Conservation (phyloP, 2,329 filamentous ascomycete genomes). For the Coleophoma eucalyptorum region DNA sequence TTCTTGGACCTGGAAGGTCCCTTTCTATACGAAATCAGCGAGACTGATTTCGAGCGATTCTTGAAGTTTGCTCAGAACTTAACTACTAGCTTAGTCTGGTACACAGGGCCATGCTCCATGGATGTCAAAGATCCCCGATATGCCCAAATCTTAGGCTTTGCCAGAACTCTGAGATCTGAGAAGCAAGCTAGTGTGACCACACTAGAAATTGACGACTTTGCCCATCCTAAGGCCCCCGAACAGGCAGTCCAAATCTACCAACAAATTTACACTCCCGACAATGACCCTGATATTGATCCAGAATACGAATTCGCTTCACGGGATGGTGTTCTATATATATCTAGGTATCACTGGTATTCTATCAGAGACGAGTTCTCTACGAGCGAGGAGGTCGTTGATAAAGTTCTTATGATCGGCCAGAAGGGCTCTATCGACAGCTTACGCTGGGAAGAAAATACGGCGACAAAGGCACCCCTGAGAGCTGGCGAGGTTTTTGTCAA, state of each 20-base stretch:
- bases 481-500: slow-evolving; percentile 9
- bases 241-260: too few species aligned
- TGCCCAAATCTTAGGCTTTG: slow-evolving; percentile 13
- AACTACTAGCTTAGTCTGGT: too few species aligned
- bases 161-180: slow-evolving; percentile 20
- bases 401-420: background rate
- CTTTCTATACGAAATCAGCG: slow-evolving; percentile 20
- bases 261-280: too few species aligned
- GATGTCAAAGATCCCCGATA: slow-evolving; percentile 16
- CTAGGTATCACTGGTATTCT: too few species aligned
- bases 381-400: too few species aligned
- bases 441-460: too few species aligned
- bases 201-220: slow-evolving; percentile 21
- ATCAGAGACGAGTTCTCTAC: too few species aligned
- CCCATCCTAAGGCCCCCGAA: too few species aligned
- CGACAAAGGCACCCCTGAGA: background rate
- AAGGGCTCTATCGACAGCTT: slow-evolving; percentile 6
- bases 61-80: too few species aligned
- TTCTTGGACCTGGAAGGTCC: slow-evolving; percentile 19
- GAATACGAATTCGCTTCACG: slow-evolving; percentile 25
- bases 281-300: slow-evolving; percentile 10
- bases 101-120: too few species aligned
- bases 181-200: slow-evolving; percentile 14
- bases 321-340: slow-evolving; percentile 18
- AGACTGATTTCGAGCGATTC: slow-evolving; percentile 9